These are phyloP conservation scores for Rosa multiflora DNA, from an alignment of 306 rosid genomes.

Conservation along the genomic window DNA sequence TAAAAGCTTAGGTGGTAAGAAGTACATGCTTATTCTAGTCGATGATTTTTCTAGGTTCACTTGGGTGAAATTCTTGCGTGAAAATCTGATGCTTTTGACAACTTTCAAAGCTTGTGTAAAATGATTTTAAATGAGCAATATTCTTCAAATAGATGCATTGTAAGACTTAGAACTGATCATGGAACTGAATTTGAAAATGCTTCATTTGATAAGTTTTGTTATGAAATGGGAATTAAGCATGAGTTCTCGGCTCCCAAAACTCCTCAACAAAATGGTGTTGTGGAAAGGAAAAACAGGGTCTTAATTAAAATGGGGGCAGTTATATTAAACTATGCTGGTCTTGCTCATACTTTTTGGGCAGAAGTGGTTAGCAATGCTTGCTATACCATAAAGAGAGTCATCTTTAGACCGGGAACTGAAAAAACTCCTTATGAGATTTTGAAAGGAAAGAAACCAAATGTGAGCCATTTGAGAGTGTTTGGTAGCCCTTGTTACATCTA, in stretches of 20 bases:
- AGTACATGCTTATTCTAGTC: not conserved
- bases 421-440: not conserved
- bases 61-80: not conserved
- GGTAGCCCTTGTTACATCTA: too few relatives aligned
- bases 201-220: not conserved
- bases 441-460: not conserved
- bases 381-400: not conserved
- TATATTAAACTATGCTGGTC: not conserved
- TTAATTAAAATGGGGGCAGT: not conserved
- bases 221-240: not conserved
- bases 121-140: too few relatives aligned
- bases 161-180: not conserved
- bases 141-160: too few relatives aligned
- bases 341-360: not conserved
- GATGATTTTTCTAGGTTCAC: not conserved
- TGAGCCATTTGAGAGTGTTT: too few relatives aligned
- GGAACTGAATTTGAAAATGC: not conserved
- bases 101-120: not conserved
- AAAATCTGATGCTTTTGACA: not conserved
- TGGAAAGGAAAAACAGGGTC: conserved; percentile 5
- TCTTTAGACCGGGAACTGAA: not conserved
- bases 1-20: not conserved
- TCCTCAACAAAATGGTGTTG: not conserved
- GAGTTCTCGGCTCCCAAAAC: not conserved
- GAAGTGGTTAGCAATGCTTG: not conserved